These are phyloP conservation scores for Cutaneotrichosporon sp. DNA, from an alignment of 1,284 basidiomycete species.

Conservation along the genomic window DNA sequence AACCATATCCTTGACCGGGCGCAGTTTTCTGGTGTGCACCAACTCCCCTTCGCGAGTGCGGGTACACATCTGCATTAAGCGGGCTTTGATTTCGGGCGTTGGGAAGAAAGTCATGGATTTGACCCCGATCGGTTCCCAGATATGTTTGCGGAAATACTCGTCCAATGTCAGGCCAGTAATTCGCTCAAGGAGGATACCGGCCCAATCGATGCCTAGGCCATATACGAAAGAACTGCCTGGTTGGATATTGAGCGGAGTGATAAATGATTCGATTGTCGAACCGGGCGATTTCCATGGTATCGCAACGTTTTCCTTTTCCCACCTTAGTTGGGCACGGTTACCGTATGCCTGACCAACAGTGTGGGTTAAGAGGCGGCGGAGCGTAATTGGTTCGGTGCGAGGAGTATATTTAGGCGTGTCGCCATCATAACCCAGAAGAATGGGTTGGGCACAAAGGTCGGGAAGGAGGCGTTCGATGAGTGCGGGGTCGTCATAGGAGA, in stretches of 20 bases:
- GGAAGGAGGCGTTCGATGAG: slow-evolving; percentile 35
- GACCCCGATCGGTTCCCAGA: slow-evolving; percentile 41
- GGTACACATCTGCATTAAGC: slow-evolving; percentile 13
- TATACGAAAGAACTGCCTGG: slow-evolving; percentile 39
- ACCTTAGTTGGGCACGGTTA: slow-evolving; percentile 4
- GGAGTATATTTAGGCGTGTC: slow-evolving; percentile 20
- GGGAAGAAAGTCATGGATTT: slow-evolving; percentile 33
- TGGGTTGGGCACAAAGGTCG: slow-evolving; percentile 33
- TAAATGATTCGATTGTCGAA: slow-evolving; percentile 21
- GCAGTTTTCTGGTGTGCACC: slow-evolving; percentile 4
- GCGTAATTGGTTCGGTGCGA: slow-evolving; percentile 35
- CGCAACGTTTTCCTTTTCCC: slow-evolving; percentile 14
- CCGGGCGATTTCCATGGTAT: slow-evolving; percentile 14
- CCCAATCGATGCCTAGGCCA: slow-evolving; percentile 46
- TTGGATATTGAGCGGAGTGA: slow-evolving; percentile 34
- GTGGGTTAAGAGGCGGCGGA: slow-evolving; percentile 43
- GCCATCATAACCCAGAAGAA: slow-evolving; percentile 34
- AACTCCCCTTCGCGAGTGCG: slow-evolving; percentile 10
- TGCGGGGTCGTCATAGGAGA: slow-evolving; percentile 33
- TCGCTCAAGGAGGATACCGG: slow-evolving; percentile 40
- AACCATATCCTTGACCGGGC: neutral
- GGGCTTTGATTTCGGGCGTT: slow-evolving; percentile 5
- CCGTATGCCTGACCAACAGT: slow-evolving; percentile 24
- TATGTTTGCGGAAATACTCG: slow-evolving; percentile 40
- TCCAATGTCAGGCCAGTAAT: slow-evolving; percentile 37